Evolutionary conservation across 163 green algal genomes (phyloP), one percentile per base, ranked within the genome.

Genomic region (Prototheca stagnorum): DNA sequence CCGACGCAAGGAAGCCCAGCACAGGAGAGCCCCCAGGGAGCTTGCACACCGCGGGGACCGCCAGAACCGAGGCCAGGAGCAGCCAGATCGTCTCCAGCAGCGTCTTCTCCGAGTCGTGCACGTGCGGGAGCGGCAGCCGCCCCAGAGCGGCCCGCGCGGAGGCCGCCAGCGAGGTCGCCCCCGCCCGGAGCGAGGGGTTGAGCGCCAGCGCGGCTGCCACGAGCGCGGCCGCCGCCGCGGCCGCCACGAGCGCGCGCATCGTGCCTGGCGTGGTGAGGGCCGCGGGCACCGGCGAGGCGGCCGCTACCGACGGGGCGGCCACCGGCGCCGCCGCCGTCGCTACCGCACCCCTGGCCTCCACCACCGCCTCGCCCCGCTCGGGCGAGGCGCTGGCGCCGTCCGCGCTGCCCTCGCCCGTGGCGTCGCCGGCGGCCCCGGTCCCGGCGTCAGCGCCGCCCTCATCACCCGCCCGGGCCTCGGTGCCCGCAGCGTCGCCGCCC

Each of bases 1-100:
- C 91, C 14, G 82, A 84, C 19, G 76, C 73, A 48, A 99, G 74
- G 70, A 96, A 99, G 23, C 91, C 91, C 35, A 99, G 74, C 46
- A 99, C 84, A 2, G 91, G 80, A 43, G 70, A 91, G 20, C 86
- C 91, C 8, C 86, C 88, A 44, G 71, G 77, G 40, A 93, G 61
- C 54, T 86, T 92, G 48, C 80, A 86, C 27, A 97, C 75, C 17
- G 88, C 54, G 1, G 88, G 88, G 45, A 97, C 88, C 27, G 70
- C 68, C 6, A 97, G 55, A 22, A 93, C 82, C 22, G 50, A 75
- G 25, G 78, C 81, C 49, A 90, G 61, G 49, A 97, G 77, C 64
- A 97, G 81, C 64, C 59, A 85, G 54, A 95, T 85, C 27, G 78
- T 86, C 65, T 95, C 80, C 47, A 93, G 60, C 57, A 95, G 64